Evolutionary conservation across 2,329 filamentous ascomycete species (phyloP), one percentile per base, ranked within the genome.

Genomic region (Trichoderma atroviride): DNA sequence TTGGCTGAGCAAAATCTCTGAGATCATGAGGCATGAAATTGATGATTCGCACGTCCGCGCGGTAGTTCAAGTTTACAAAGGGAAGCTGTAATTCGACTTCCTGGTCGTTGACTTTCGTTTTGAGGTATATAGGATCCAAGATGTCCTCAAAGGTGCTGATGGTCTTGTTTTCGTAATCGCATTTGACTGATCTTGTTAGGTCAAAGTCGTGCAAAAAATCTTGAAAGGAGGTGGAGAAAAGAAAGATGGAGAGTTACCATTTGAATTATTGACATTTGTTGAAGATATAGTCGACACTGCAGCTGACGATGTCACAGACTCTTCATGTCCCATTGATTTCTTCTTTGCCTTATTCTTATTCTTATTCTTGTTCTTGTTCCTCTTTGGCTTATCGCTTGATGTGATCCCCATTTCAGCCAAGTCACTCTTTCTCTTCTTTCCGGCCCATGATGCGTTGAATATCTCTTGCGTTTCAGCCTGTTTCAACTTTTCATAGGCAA

Each of bases 11-110:
- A 77, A 97, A 97, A 69, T 95, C 88, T 72, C 89, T 86, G 1
- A 97, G 81, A 1, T 84, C 83, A 2, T 84, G 80, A 0, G 95
- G 95, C 69, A 86, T 88, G 78, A 92, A 97, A 79, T 97, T 92
- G 43, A 97, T 86, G 1, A 97, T 90, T n/a, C 92, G 90, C 43
- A 92, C 89, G 40, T 86, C 84, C 27, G 88, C 83, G 58, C 88
- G 87, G 76, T 94, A 94, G 53, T 88, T 91, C 69, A 86, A 81
- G 75, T 94, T 93, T 69, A 89, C 84, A 75, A 97, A 97, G 0
- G 94, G 92, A 0, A 94, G 74, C n/a, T 73, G 72, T 1, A 87
- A 50, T 4, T 73, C 76, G 2, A 80, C 74, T 19, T 74, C 66
- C 57, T 81, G 68, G 19, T 75, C 80, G 9, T 84, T 79, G 1